Conservation (phyloP, 768 basidiomycete species). For the Kondoa subrosea region DNA sequence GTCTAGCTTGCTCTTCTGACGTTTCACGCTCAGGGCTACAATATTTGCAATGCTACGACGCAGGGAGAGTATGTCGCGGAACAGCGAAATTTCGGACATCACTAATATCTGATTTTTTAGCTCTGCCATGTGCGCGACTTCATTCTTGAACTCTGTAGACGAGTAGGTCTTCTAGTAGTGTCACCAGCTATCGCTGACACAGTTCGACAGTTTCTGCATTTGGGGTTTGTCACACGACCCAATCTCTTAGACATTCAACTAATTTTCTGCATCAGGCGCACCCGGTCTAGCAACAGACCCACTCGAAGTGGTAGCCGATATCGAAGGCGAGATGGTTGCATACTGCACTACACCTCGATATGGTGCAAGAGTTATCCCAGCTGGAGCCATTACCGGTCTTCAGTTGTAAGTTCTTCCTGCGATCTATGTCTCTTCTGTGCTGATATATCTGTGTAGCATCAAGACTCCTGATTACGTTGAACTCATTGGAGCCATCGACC, state of each 20-base stretch:
- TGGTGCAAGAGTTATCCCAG: conserved; percentile 59
- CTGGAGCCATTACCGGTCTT: conserved; percentile 46
- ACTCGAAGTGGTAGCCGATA: conserved; percentile 20
- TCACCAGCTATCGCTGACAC: background rate
- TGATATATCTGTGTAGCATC: too few species aligned
- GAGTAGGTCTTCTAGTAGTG: conserved; percentile 23
- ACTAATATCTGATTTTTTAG: too few species aligned
- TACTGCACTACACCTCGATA: conserved; percentile 37
- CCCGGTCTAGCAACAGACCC: conserved; percentile 15
- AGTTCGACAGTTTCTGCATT: background rate
- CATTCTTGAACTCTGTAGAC: conserved; percentile 24
- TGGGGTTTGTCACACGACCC: background rate
- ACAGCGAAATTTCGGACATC: too few species aligned
- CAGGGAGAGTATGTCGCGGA: too few species aligned
- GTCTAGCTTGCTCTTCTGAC: too few species aligned
- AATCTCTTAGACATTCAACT: background rate
- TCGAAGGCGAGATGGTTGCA: conserved; percentile 29
- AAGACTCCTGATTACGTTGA: conserved; percentile 37
- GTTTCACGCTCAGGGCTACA: too few species aligned
- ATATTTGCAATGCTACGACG: conserved; percentile 23
- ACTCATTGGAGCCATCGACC: conserved; percentile 49
- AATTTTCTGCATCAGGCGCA: background rate
- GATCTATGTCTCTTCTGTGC: too few species aligned
- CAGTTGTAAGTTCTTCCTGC: too few species aligned
- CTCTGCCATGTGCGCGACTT: conserved; percentile 29